phyloP scores from a whole-genome alignment of 768 basidiomycete genomes.

The Hericium coralloides region DNA sequence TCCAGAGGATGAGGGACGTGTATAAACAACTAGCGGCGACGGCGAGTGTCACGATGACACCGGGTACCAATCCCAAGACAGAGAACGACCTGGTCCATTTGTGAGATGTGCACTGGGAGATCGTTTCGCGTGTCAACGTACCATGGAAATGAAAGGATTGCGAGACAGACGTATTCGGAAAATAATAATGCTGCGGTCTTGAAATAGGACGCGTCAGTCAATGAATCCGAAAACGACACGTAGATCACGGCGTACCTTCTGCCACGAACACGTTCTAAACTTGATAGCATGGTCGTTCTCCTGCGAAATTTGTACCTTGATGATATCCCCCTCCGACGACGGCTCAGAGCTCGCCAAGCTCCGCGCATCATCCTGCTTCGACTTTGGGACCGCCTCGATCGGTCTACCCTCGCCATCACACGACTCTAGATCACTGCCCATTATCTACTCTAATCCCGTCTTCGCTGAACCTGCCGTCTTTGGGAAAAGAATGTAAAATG shows the following conservation, averaged over 20 bases:
- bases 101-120: not conserved
- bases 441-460: no score
- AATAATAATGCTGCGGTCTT: constrained; percentile 37
- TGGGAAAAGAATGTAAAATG: no score
- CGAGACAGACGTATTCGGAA: constrained; percentile 38
- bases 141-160: constrained; percentile 22
- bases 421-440: no score
- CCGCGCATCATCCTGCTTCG: no score
- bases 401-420: no score
- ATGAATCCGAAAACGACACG: no score
- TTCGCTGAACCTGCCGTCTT: no score
- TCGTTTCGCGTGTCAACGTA: not conserved
- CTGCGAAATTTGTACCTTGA: constrained; percentile 2
- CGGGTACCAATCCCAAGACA: constrained; percentile 35
- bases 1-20: constrained; percentile 40
- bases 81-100: constrained; percentile 29
- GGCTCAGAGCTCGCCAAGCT: no score
- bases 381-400: no score
- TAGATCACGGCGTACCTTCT: constrained; percentile 27
- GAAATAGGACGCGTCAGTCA: constrained; percentile 27
- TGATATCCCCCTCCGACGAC: not conserved
- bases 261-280: constrained; percentile 37
- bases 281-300: constrained; percentile 27
- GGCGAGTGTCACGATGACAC: constrained; percentile 31
- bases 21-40: constrained; percentile 33